These are phyloP conservation scores for Cyclotella baltica DNA, from an alignment of 108 stramenopile genomes.

Conservation along the genomic window DNA sequence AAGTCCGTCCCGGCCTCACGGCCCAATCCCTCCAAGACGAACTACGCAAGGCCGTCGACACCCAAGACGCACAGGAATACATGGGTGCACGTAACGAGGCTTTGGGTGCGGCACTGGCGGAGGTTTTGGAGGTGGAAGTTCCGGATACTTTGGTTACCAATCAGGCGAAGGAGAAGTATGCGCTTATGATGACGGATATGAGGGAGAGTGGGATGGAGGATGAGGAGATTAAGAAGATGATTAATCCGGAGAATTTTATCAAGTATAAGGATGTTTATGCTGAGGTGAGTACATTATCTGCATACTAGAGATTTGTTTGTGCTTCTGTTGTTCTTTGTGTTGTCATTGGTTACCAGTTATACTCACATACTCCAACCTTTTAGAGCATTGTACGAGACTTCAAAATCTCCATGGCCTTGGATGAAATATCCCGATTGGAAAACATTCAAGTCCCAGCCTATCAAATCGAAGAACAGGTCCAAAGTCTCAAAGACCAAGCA, in stretches of 20 bases:
- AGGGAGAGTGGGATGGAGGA: slow-evolving; percentile 88
- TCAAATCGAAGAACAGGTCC: slow-evolving; percentile 87
- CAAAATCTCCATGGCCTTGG: slow-evolving; percentile 85
- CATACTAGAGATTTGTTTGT: not conserved
- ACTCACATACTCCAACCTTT: not conserved
- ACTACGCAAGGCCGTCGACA: slow-evolving; percentile 90
- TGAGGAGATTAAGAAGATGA: slow-evolving; percentile 91
- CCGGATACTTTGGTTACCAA: slow-evolving; percentile 93
- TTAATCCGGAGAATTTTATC: slow-evolving; percentile 90
- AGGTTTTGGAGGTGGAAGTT: slow-evolving; percentile 80
- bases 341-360: not conserved
- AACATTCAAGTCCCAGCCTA: slow-evolving; percentile 81
- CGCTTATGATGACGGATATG: slow-evolving; percentile 96
- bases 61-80: slow-evolving; percentile 87
- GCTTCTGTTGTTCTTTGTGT: not conserved
- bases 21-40: slow-evolving; percentile 75
- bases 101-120: slow-evolving; percentile 75
- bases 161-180: slow-evolving; percentile 94
- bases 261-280: slow-evolving; percentile 94
- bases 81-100: slow-evolving; percentile 83
- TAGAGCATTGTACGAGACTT: slow-evolving; percentile 76
- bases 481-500: slow-evolving; percentile 77
- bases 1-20: slow-evolving; percentile 86
- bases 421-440: slow-evolving; percentile 86
- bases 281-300: slow-evolving; percentile 31